These are phyloP conservation scores for Mucor velutinosus DNA, from an alignment of 371 early-diverging fungal species.

Conservation along the genomic window DNA sequence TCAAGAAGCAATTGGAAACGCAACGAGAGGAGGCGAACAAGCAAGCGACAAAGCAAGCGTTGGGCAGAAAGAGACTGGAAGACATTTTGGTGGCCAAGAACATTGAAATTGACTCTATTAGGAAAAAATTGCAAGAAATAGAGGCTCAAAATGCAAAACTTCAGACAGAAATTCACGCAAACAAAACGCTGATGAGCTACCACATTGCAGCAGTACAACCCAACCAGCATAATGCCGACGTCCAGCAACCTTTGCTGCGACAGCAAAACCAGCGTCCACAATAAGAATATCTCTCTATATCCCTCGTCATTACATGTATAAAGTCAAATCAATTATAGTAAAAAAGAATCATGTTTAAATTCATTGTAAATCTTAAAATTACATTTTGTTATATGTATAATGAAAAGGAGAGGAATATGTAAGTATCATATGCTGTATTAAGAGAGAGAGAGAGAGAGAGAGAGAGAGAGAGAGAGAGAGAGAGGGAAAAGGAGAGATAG, in stretches of 20 bases:
- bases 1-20: neutral
- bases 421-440: neutral
- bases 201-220: neutral
- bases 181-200: neutral
- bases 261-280: neutral
- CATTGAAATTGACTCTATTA: neutral
- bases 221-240: neutral
- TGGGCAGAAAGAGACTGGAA: slow-evolving; percentile 15
- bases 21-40: neutral
- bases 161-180: neutral
- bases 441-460: neutral
- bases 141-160: neutral
- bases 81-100: slow-evolving; percentile 1
- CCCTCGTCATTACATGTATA: neutral
- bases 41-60: slow-evolving; percentile 10
- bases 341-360: neutral
- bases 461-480: neutral
- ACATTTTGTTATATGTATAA: neutral
- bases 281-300: neutral
- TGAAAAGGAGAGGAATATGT: neutral
- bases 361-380: neutral
- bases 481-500: too few relatives aligned
- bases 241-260: neutral
- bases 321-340: neutral
- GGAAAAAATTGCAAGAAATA: neutral